Evolutionary conservation across 805 yeast species (phyloP).

Genomic region (Metschnikowia shivogae): DNA sequence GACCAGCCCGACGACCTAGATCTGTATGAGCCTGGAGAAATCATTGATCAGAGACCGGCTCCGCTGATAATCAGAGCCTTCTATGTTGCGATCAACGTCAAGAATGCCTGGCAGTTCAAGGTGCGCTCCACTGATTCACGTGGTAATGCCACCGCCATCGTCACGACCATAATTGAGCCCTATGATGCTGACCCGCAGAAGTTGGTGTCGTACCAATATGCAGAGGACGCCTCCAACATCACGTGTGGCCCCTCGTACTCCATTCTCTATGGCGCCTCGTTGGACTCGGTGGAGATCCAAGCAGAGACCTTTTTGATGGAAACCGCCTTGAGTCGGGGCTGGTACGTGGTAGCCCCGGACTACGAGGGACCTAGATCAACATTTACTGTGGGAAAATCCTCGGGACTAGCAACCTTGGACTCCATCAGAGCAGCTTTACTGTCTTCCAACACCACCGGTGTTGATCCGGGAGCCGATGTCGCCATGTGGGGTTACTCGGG

Average conservation of each 20-base stretch:
- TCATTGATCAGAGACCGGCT: constrained; percentile 2
- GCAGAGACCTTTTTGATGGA: constrained; percentile 14
- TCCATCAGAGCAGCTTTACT: constrained; percentile 27
- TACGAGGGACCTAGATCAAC: constrained; percentile 32
- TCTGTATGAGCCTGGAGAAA: constrained; percentile 4
- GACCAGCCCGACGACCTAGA: constrained; percentile 2
- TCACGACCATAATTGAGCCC: constrained; percentile 21
- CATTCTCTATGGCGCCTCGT: constrained; percentile 13
- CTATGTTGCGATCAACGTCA: constrained; percentile 8
- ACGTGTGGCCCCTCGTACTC: constrained; percentile 23
- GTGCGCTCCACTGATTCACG: constrained; percentile 21
- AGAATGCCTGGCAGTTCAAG: constrained; percentile 19
- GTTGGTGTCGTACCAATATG: constrained; percentile 19
- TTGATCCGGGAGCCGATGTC: constrained; percentile 17
- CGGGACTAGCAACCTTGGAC: constrained; percentile 31
- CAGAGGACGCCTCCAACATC: constrained; percentile 19
- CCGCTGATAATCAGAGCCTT: constrained; percentile 7
- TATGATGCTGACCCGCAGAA: constrained; percentile 18
- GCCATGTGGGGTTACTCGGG: constrained; percentile 38
- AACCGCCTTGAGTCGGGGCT: constrained; percentile 24
- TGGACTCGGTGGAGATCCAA: constrained; percentile 16
- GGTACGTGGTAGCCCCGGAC: constrained; percentile 32
- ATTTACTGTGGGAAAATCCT: constrained; percentile 30
- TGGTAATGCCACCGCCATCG: constrained; percentile 21
- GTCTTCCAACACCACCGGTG: constrained; percentile 18